Evolutionary conservation across 2,329 filamentous ascomycete species (phyloP), one percentile per base, ranked within the genome.

Genomic region (Fusarium piperis): DNA sequence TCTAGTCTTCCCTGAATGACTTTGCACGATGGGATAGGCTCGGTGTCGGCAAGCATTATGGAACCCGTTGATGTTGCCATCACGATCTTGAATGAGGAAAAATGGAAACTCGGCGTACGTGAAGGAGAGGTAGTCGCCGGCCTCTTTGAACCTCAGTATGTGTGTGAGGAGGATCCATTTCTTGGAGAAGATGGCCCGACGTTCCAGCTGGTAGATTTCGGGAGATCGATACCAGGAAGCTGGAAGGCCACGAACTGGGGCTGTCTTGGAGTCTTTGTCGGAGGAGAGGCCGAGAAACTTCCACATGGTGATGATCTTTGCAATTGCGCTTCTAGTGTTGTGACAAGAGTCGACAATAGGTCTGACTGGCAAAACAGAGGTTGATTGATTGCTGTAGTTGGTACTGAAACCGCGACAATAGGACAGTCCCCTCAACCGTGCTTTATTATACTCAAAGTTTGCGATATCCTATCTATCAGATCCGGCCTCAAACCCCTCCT

Each of bases 21-120:
- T 82, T 6, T 81, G 82, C 3, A 89, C 86, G 9, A 90, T 84
- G 0, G 87, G 86, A 74, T 86, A 91, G 13, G 89, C 89, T 11
- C 88, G 83, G 76, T 90, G 88, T 2, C 88, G 81, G 78, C 89
- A 91, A 20, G 90, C 82, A 73, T 90, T 90, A 78, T 90, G 88
- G 75, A 90, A 90, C 16, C 84, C 88, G 59, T 88, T 86, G 77
- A 90, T 84, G 7, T 83, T 82, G 15, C 84, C 84, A 8, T 85
- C 79, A 32, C 84, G 83, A 74, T 89, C 86, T 18, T 78, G 79
- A 46, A 84, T 81, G 8, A 90, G 77, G 70, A 90, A 80, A 76
- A 90, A 87, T 15, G 86, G 81, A 78, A 86, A 89, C 3, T 84
- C 87, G 2, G 87, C 87, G 6, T 88, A 78, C 3, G 85, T 82